Base-by-base conservation (phyloP, 805 yeast genomes). In the Barnettozyma populi region DNA sequence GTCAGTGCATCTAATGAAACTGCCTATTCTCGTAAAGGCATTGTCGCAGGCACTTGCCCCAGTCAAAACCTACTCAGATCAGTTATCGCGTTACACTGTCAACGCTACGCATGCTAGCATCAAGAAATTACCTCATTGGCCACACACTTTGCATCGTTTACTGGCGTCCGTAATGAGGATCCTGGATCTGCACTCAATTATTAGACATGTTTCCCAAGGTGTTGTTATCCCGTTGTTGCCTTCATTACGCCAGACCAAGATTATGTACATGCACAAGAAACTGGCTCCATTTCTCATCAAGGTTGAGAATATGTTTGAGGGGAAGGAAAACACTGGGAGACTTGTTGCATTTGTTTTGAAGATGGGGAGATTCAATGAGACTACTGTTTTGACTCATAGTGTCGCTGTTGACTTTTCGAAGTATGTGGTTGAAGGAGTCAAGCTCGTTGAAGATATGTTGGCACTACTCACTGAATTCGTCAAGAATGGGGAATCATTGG, bases 91-190 rank as follows among this genome's bases (percentile, higher is more conserved):
- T 20, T 67, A 59, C 47, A 55, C 60, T n/a, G 44, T 43, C 16
- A 55, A 49, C 29, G 50, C 59, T 0, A 36, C 46, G 8, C 60
- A 60, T 19, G 50, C 50, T 1, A 38, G 47, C 18, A 40, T 70
- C 9, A 62, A 62, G 34, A 61, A 65, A 19, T 42, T 71, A 2
- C 71, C 73, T 4, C 54, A 59, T 43, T 65, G 70, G 66, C 57
- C 64, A n/a, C 68, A 63, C 49, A 60, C 77, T 0, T 55, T 76
- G 36, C 84, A 80, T 53, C 65, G 75, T 48, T 62, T 77, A 4
- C 69, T 77, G 48, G 67, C 76, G 14, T 56, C 49, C 11, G 51
- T 53, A 31, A 46, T 57, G 7, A 61, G 76, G 38, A 56, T 75
- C 29, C 70, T 73, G 45, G 80, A 75, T 43, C 49, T 73, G 21